Percentiles rank a stretch among this genome's conserved stretches.
These are phyloP conservation scores for Termitomyces sp. DNA, from an alignment of 768 basidiomycete genomes.

Conservation along the genomic window DNA sequence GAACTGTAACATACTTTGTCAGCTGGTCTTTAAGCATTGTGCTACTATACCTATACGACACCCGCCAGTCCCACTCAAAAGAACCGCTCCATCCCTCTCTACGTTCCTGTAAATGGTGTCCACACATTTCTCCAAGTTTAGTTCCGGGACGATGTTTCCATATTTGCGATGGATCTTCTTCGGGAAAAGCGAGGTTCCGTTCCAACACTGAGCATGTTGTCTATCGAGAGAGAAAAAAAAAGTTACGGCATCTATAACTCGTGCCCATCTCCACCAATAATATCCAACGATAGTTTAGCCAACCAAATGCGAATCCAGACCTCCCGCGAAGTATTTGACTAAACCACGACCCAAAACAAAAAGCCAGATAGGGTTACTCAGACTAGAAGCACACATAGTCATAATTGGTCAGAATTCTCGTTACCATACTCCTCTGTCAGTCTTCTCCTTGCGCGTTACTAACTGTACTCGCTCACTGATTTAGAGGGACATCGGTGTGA, in stretches of 20 bases:
- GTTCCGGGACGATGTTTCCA: conserved; percentile 7
- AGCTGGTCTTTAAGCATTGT: not conserved
- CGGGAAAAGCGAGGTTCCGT: not conserved
- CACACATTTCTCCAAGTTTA: too few species aligned
- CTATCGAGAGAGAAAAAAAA: not conserved
- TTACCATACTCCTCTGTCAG: not conserved
- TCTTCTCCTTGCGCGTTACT: not conserved
- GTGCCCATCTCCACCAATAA: conserved; percentile 10
- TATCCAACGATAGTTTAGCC: not conserved
- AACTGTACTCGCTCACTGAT: not conserved
- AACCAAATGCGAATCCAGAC: not conserved
- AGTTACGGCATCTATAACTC: not conserved
- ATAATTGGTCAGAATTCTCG: not conserved
- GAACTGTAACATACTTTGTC: conserved; percentile 1
- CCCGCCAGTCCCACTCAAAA: too few species aligned
- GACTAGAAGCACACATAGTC: not conserved
- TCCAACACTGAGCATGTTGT: conserved; percentile 6
- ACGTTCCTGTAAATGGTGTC: too few species aligned
- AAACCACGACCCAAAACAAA: not conserved
- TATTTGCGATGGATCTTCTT: conserved; percentile 6
- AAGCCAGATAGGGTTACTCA: not conserved
- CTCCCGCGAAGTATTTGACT: not conserved
- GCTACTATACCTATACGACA: conserved; percentile 1
- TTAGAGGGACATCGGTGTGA: not conserved
- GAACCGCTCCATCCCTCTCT: not conserved